phyloP scores from a whole-genome alignment of 2,329 filamentous ascomycete species.

The Cercospora sp. region DNA sequence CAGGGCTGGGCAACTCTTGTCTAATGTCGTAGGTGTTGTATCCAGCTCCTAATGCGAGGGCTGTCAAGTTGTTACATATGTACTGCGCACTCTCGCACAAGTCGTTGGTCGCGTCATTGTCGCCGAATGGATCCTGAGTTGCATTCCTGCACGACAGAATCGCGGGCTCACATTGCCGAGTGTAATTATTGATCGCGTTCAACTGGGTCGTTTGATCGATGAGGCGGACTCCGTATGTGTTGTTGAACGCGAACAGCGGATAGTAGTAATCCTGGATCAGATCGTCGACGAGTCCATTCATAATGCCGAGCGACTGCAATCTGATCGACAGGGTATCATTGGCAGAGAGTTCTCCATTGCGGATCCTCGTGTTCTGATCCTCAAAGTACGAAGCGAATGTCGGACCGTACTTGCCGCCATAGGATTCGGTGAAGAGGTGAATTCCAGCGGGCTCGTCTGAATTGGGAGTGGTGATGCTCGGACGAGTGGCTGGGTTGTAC shows the following conservation, averaged over 20 bases:
- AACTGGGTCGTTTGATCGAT: constrained; percentile 55
- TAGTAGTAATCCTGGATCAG: constrained; percentile 60
- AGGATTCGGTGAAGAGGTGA: constrained; percentile 60
- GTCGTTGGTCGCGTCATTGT: constrained; percentile 22
- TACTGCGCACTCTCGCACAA: constrained; percentile 28
- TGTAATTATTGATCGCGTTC: constrained; percentile 48
- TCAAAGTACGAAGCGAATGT: constrained; percentile 60
- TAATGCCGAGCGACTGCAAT: constrained; percentile 64
- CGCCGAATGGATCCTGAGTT: constrained; percentile 27
- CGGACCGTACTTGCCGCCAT: constrained; percentile 65
- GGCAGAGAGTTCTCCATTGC: constrained; percentile 51
- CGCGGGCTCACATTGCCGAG: constrained; percentile 37
- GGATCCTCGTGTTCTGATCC: constrained; percentile 60
- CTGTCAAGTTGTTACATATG: constrained; percentile 28
- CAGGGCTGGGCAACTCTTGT: constrained; percentile 54
- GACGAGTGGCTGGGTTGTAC: constrained; percentile 45
- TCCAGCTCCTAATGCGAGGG: constrained; percentile 21
- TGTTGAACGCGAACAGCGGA: constrained; percentile 60
- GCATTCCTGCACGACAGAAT: constrained; percentile 40
- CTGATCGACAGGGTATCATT: constrained; percentile 60
- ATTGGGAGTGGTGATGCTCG: constrained; percentile 54
- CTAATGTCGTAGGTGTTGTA: constrained; percentile 54
- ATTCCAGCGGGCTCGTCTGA: constrained; percentile 41
- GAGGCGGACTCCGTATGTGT: constrained; percentile 64
- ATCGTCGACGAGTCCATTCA: constrained; percentile 70